phyloP scores from a whole-genome alignment of 83 land plant genomes.

The Isoetes engelmannii region DNA sequence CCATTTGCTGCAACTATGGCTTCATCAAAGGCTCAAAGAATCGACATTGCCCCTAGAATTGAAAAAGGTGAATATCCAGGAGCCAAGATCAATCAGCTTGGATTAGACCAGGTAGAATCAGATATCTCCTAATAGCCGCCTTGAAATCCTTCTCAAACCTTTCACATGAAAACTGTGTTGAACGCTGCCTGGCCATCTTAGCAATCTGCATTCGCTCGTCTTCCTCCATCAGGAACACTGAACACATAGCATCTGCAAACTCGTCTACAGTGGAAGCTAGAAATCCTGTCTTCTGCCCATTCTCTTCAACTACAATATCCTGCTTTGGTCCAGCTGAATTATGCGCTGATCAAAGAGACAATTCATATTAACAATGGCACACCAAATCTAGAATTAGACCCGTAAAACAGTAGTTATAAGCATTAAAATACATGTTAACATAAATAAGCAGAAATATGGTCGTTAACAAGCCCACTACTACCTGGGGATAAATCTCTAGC shows the following conservation, averaged over 20 bases:
- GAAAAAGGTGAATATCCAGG: too few relatives aligned
- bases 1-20: too few relatives aligned
- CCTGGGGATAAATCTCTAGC: too few relatives aligned
- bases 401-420: too few relatives aligned
- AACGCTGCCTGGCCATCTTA: constrained; percentile 72
- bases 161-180: constrained; percentile 63
- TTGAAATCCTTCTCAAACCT: constrained; percentile 74
- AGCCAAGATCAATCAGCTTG: too few relatives aligned
- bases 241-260: constrained; percentile 77
- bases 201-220: constrained; percentile 66
- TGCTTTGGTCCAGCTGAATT: constrained; percentile 97
- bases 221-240: constrained; percentile 58
- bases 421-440: too few relatives aligned
- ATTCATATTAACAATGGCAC: too few relatives aligned
- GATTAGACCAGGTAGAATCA: not conserved
- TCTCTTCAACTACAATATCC: constrained; percentile 90
- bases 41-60: too few relatives aligned
- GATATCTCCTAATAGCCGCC: constrained; percentile 38
- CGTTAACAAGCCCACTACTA: too few relatives aligned
- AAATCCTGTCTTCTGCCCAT: constrained; percentile 76
- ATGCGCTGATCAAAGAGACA: constrained; percentile 50
- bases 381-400: too few relatives aligned
- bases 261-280: constrained; percentile 64
- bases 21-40: too few relatives aligned
- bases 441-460: too few relatives aligned